Percentiles rank a stretch among this genome's conserved stretches.
Conservation (phyloP, 768 basidiomycete species). For the Trametes sanguinea region DNA sequence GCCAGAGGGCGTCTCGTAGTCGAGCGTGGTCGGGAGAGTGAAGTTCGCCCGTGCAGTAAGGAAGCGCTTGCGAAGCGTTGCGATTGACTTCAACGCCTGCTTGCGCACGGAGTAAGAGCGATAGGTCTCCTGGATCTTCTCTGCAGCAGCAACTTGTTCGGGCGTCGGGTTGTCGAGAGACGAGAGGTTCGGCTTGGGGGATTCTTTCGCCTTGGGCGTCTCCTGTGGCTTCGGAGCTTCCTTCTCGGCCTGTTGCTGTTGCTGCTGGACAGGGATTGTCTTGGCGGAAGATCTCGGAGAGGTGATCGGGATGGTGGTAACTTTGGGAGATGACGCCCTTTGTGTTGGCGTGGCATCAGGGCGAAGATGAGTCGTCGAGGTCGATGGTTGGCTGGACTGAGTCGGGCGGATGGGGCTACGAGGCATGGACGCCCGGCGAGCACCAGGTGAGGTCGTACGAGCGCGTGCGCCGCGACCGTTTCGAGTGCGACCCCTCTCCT, state of each 20-base stretch:
- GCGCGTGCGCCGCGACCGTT: constrained; percentile 9
- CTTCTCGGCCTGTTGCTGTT: background rate
- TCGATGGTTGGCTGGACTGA: constrained; percentile 2
- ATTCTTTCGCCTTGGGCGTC: background rate
- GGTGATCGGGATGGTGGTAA: constrained; percentile 18
- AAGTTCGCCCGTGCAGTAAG: constrained; percentile 44
- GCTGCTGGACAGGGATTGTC: background rate
- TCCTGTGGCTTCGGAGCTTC: constrained; percentile 5
- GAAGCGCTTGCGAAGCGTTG: constrained; percentile 46
- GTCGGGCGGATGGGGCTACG: constrained; percentile 9
- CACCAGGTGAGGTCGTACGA: constrained; percentile 16
- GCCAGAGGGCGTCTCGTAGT: constrained; percentile 38
- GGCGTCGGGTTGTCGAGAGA: constrained; percentile 13
- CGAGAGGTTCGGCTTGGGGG: constrained; percentile 4
- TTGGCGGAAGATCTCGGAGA: constrained; percentile 10
- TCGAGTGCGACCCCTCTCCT: constrained; percentile 12
- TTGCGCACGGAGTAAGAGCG: constrained; percentile 39
- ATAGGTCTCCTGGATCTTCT: constrained; percentile 49
- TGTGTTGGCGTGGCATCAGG: constrained; percentile 7
- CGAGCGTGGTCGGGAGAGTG: constrained; percentile 45
- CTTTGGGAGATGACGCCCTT: constrained; percentile 8
- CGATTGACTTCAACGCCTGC: constrained; percentile 43
- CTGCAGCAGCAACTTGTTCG: constrained; percentile 36
- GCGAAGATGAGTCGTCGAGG: background rate
- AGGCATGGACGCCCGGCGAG: constrained; percentile 4